Evolutionary conservation across 2,329 filamentous ascomycete species (phyloP).

Genomic region (Metarhizium robertsii): DNA sequence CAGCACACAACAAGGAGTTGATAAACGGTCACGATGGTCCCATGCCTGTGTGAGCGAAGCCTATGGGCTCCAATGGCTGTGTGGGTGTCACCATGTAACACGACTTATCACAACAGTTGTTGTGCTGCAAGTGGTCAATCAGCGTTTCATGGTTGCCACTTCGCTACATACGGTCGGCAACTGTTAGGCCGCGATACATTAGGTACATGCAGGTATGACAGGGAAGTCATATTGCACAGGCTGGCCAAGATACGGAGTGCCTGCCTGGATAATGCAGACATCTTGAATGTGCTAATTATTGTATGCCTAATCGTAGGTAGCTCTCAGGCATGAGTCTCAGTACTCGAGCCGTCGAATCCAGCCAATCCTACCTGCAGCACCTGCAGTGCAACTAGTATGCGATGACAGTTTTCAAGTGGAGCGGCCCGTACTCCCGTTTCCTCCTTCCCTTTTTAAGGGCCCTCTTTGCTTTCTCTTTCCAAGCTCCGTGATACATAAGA

Average conservation of each 20-base stretch:
- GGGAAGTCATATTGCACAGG: not conserved
- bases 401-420: not conserved
- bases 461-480: too few relatives aligned
- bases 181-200: slow-evolving; percentile 1
- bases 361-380: not conserved
- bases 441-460: not conserved
- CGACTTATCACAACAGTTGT: not conserved
- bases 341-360: not conserved
- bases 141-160: not conserved
- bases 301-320: not conserved
- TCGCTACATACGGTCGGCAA: not conserved
- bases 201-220: not conserved
- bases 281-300: not conserved
- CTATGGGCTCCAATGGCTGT: too few relatives aligned
- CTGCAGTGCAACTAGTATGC: not conserved
- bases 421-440: not conserved
- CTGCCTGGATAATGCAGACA: too few relatives aligned
- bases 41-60: not conserved
- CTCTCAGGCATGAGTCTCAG: too few relatives aligned
- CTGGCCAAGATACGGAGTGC: too few relatives aligned
- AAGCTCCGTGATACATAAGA: not conserved
- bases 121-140: not conserved
- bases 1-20: not conserved
- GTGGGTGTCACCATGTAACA: not conserved
- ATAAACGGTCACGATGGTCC: not conserved